A percentile compares a stretch with the other conserved stretches of the same genome.
Evolutionary conservation across 257 asterid species (phyloP).

Genomic region (Nicotiana tomentosiformis): DNA sequence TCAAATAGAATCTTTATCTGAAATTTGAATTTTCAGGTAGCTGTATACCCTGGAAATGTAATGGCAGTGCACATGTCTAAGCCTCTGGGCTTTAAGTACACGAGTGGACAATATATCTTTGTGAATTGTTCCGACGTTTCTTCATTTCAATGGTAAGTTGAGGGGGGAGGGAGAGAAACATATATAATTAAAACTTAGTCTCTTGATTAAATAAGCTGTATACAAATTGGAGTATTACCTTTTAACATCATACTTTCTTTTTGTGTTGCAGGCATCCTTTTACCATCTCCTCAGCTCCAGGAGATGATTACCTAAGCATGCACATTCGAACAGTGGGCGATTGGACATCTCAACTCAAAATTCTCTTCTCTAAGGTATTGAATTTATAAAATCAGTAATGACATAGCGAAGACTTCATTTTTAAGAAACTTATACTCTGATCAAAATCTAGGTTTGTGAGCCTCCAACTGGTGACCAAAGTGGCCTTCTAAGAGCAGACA

Average conservation of each 20-base stretch:
- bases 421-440: not conserved
- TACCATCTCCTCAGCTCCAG: slow-evolving; percentile 25
- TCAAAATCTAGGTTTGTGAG: slow-evolving; percentile 16
- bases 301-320: slow-evolving; percentile 21
- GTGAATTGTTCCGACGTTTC: slow-evolving; percentile 68
- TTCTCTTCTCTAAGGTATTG: slow-evolving; percentile 10
- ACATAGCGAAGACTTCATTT: not conserved
- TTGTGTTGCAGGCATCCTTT: slow-evolving; percentile 21
- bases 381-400: not conserved
- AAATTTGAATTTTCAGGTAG: slow-evolving; percentile 35
- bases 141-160: slow-evolving; percentile 56
- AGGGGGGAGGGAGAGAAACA: not conserved
- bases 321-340: slow-evolving; percentile 32
- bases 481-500: slow-evolving; percentile 30
- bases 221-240: not conserved
- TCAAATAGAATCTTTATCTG: not conserved
- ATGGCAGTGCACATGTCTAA: slow-evolving; percentile 64
- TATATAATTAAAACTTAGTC: not conserved
- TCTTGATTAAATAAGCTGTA: not conserved
- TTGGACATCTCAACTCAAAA: slow-evolving; percentile 28
- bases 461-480: slow-evolving; percentile 25
- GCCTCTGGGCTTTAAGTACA: slow-evolving; percentile 67
- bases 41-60: slow-evolving; percentile 68
- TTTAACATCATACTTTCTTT: not conserved
- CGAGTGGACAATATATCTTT: slow-evolving; percentile 63